Evolutionary conservation across 2,329 filamentous ascomycete genomes (phyloP), one percentile per base, ranked within the genome.

Genomic region (Scedosporium apiospermum): DNA sequence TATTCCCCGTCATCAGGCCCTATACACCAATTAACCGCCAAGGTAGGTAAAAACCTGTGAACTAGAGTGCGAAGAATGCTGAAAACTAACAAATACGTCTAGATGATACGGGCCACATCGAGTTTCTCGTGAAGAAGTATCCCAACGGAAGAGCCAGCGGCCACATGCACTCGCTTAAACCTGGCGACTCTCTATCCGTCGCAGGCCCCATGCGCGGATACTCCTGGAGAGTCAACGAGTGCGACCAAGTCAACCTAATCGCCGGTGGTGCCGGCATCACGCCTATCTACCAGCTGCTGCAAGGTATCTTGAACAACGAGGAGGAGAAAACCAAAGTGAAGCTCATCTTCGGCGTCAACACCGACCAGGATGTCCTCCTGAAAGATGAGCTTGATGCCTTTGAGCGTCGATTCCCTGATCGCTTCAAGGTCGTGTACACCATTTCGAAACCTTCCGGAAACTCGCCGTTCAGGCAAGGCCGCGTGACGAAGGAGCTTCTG

Each of bases 191-290:
- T 2, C 75, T 90, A 12, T 79, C 79, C 51, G 85, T 90, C 67
- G 77, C 81, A 5, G 76, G 78, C 0, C 76, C 82, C 3, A 73
- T 90, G 3, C 77, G 77, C 18, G 82, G 79, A 27, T 82, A 82
- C 70, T 68, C 72, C 41, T 88, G 83, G 81, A 79, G 75, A 23
- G 74, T 81, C 30, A 82, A 80, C 65, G 73, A 75, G 70, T 77
- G 72, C 68, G 69, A 69, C 3, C 78, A 82, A 65, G 72, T 91
- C n/a, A 81, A 83, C 2, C 77, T 90, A 46, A 82, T 91, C 53
- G 88, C 88, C 0, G 88, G 88, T 55, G 88, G 88, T 12, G 87
- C 86, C 0, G 88, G 88, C 18, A 89, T 91, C 66, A 90, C 88
- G 0, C 88, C 88, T 0, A 80, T 88, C 66, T 89, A 84, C 70